A percentile compares a stretch with the other conserved stretches of the same genome.
These are phyloP conservation scores for Termitomyces sp. DNA, from an alignment of 1,284 basidiomycete genomes.

Conservation along the genomic window DNA sequence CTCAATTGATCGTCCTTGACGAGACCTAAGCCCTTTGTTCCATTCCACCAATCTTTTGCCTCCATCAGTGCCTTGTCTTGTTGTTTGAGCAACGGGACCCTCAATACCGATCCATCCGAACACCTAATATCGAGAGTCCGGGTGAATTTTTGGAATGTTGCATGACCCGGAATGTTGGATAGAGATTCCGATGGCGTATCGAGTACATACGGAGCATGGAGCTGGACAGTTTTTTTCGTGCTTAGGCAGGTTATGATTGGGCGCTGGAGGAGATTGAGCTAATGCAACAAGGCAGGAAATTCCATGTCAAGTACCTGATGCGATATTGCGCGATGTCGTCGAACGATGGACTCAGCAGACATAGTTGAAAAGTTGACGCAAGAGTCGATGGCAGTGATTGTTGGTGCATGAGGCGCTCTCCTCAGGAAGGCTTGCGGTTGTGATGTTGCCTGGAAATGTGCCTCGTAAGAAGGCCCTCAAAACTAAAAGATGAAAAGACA, in stretches of 20 bases:
- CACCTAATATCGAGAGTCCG: conserved; percentile 45
- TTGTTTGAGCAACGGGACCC: conserved; percentile 50
- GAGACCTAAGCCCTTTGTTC: conserved; percentile 32
- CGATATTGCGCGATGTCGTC: conserved; percentile 63
- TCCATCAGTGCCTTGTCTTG: conserved; percentile 49
- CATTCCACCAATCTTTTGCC: conserved; percentile 58
- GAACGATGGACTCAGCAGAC: conserved; percentile 51
- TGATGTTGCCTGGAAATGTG: conserved; percentile 24
- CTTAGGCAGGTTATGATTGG: conserved; percentile 41
- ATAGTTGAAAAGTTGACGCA: conserved; percentile 52
- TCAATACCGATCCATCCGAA: conserved; percentile 41
- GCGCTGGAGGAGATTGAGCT: conserved; percentile 27
- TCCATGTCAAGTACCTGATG: conserved; percentile 54
- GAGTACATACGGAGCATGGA: conserved; percentile 34
- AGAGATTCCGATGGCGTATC: conserved; percentile 17
- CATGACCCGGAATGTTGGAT: conserved; percentile 34
- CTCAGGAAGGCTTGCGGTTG: conserved; percentile 31
- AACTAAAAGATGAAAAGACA: conserved; percentile 12
- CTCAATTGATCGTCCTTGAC: conserved; percentile 17
- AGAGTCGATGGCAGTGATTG: conserved; percentile 54
- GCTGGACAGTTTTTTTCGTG: conserved; percentile 41
- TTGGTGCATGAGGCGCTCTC: conserved; percentile 49
- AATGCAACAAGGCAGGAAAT: not conserved
- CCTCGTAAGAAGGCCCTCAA: not conserved
- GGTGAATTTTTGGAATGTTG: conserved; percentile 33